Evolutionary conservation across 192 early-diverging fungal genomes (phyloP).

Genomic region (Backusella liffmaniae): DNA sequence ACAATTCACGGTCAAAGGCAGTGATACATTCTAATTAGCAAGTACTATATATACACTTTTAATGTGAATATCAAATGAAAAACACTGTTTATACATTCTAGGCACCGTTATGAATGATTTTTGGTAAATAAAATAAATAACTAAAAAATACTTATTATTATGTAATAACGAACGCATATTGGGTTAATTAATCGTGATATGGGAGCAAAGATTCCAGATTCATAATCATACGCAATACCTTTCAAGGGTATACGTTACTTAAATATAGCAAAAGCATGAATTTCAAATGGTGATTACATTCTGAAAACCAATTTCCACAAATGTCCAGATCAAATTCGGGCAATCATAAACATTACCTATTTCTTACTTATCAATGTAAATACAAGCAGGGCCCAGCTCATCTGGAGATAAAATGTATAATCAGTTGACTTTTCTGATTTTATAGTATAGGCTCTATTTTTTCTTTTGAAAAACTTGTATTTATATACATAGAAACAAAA

Average conservation of each 20-base stretch:
- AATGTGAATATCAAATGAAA: not conserved
- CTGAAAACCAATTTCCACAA: not conserved
- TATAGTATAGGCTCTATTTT: not conserved
- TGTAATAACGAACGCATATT: not conserved
- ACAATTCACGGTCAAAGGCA: not conserved
- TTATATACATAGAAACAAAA: not conserved
- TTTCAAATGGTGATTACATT: not conserved
- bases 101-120: not conserved
- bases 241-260: not conserved
- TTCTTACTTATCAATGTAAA: not conserved
- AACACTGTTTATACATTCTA: not conserved
- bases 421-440: not conserved
- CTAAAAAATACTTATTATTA: not conserved
- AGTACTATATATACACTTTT: not conserved
- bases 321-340: not conserved
- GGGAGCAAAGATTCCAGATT: not conserved
- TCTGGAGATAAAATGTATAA: not conserved
- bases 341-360: not conserved
- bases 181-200: not conserved
- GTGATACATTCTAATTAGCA: not conserved
- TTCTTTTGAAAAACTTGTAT: not conserved
- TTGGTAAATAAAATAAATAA: not conserved
- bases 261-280: not conserved
- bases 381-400: not conserved
- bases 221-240: too few species aligned